A percentile compares a stretch with the other conserved stretches of the same genome.
These are phyloP conservation scores for Backusella tuberculispora DNA, from an alignment of 192 early-diverging fungal species.

Conservation along the genomic window DNA sequence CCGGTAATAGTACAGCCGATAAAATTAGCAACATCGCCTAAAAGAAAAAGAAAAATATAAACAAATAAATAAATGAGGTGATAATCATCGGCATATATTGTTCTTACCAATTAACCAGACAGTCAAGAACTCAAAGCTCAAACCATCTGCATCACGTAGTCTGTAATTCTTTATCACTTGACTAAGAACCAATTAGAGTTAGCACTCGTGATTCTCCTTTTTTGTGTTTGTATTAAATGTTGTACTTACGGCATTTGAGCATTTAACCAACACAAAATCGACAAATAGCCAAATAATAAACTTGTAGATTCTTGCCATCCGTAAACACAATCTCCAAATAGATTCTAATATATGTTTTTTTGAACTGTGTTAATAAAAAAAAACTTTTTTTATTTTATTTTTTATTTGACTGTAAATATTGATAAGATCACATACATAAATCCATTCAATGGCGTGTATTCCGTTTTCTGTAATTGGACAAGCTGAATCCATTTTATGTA, in stretches of 20 bases:
- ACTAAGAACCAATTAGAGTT: slow-evolving; percentile 29
- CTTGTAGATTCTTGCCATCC: slow-evolving; percentile 46
- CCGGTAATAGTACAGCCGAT: slow-evolving; percentile 68
- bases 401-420: background rate
- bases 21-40: slow-evolving; percentile 74
- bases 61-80: background rate
- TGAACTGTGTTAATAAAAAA: background rate
- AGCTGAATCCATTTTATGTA: slow-evolving; percentile 14
- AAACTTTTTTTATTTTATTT: background rate
- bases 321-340: slow-evolving; percentile 55
- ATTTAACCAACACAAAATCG: slow-evolving; percentile 69
- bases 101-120: slow-evolving; percentile 62
- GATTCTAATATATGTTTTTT: slow-evolving; percentile 25
- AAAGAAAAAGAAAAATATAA: slow-evolving; percentile 1
- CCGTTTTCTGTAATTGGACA: slow-evolving; percentile 22
- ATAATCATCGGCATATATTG: background rate
- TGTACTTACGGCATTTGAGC: slow-evolving; percentile 72
- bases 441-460: slow-evolving; percentile 18
- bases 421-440: slow-evolving; percentile 11
- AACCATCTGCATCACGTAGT: slow-evolving; percentile 47
- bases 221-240: background rate
- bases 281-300: slow-evolving; percentile 55
- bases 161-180: slow-evolving; percentile 59
- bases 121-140: slow-evolving; percentile 58
- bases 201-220: slow-evolving; percentile 9